Evolutionary conservation across 306 rosid genomes (phyloP).

Genomic region (Hippophae tibetana): DNA sequence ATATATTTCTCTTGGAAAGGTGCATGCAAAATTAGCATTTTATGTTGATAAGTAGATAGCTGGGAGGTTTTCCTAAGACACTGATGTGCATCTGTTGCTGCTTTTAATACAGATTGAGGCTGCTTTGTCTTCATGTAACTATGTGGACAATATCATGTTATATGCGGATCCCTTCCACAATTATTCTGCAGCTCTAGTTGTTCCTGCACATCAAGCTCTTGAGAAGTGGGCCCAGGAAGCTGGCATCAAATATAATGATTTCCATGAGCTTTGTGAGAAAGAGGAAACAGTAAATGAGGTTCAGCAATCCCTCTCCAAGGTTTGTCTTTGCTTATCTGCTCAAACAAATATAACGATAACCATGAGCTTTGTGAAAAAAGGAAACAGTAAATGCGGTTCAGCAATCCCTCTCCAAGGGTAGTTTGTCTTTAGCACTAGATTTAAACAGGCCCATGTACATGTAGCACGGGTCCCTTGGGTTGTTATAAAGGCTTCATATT

Average conservation of each 20-base stretch:
- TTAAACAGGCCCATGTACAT: no score
- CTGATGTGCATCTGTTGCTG: constrained; percentile 10
- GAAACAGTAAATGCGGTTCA: constrained; percentile 62
- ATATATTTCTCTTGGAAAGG: constrained; percentile 90
- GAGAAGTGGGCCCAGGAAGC: constrained; percentile 81
- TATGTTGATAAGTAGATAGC: constrained; percentile 6
- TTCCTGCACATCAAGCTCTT: constrained; percentile 38
- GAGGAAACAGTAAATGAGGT: constrained; percentile 60
- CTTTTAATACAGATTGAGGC: constrained; percentile 66
- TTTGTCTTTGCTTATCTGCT: constrained; percentile 1
- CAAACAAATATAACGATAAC: constrained; percentile 31
- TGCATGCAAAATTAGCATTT: constrained; percentile 17
- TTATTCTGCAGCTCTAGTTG: constrained; percentile 66
- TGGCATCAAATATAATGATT: constrained; percentile 42
- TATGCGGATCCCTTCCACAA: constrained; percentile 73
- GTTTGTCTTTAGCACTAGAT: constrained; percentile 5
- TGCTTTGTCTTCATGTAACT: constrained; percentile 43
- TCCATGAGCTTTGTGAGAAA: constrained; percentile 65
- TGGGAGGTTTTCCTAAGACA: not conserved
- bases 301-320: constrained; percentile 70
- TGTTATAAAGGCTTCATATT: no score
- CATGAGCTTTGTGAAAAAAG: constrained; percentile 61
- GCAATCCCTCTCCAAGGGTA: constrained; percentile 70
- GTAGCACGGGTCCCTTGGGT: no score
- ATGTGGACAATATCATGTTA: constrained; percentile 70